phyloP scores from a whole-genome alignment of 2,329 filamentous ascomycete genomes.

The Cordyceps pruinosa region DNA sequence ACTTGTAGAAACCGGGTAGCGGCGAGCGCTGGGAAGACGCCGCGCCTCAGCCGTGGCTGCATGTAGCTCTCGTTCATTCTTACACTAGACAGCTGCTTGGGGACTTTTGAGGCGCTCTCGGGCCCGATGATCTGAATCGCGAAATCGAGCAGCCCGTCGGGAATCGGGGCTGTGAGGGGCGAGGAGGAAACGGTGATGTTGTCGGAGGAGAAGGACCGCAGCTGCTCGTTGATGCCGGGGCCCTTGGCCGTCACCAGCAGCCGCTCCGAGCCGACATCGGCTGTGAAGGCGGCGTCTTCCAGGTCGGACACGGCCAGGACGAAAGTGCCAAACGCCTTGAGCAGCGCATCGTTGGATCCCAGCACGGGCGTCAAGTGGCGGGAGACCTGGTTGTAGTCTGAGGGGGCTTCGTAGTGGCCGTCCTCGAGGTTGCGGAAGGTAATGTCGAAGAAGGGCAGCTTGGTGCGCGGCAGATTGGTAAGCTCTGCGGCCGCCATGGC shows the following conservation, averaged over 20 bases:
- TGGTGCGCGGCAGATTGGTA: slow-evolving; percentile 1
- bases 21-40: not conserved
- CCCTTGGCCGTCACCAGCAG: slow-evolving; percentile 8
- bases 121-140: slow-evolving; percentile 5
- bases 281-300: slow-evolving; percentile 7
- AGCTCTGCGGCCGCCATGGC: not conserved
- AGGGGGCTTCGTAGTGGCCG: slow-evolving; percentile 1
- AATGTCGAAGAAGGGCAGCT: slow-evolving; percentile 12
- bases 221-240: slow-evolving; percentile 2
- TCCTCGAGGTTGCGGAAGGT: slow-evolving; percentile 6
- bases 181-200: not conserved
- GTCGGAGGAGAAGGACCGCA: not conserved
- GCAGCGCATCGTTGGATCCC: not conserved
- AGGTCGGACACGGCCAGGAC: slow-evolving; percentile 7
- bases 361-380: not conserved
- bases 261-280: slow-evolving; percentile 8
- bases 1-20: not conserved
- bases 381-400: slow-evolving; percentile 6
- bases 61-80: not conserved
- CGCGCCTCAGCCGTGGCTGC: not conserved
- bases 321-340: slow-evolving; percentile 5
- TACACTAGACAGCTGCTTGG: slow-evolving; percentile 9
- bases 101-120: not conserved
- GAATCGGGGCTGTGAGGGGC: not conserved
- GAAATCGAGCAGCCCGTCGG: slow-evolving; percentile 2